Evolutionary conservation across 352 stramenopile species (phyloP).

Genomic region (Phytophthora niederhauseri): DNA sequence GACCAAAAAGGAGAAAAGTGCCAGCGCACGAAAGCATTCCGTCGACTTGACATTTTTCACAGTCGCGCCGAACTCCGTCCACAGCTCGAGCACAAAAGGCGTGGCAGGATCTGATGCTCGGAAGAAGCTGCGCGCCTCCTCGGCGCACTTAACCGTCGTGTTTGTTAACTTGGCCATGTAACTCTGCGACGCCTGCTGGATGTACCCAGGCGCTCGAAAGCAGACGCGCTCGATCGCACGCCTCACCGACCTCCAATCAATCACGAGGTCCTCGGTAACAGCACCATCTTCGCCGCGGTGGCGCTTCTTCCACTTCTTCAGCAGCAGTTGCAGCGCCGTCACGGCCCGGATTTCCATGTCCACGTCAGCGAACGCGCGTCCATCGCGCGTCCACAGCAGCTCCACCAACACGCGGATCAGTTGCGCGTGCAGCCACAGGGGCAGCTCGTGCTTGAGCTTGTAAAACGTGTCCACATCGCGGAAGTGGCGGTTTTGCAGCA

Average conservation of each 20-base stretch:
- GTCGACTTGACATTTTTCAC: conserved; percentile 57
- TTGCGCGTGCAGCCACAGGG: conserved; percentile 40
- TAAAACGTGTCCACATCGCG: conserved; percentile 61
- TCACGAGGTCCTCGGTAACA: conserved; percentile 29
- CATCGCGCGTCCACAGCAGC: conserved; percentile 55
- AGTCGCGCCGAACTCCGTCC: conserved; percentile 43
- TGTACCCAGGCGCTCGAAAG: conserved; percentile 43
- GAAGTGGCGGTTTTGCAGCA: conserved; percentile 66
- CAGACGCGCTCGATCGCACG: conserved; percentile 55
- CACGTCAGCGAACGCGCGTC: conserved; percentile 49
- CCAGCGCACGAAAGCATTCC: conserved; percentile 63
- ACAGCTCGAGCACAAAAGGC: conserved; percentile 54
- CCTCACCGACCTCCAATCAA: conserved; percentile 58
- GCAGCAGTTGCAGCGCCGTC: conserved; percentile 46
- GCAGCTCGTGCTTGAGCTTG: conserved; percentile 69
- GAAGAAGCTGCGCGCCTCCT: conserved; percentile 62
- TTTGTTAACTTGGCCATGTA: conserved; percentile 45
- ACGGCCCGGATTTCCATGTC: conserved; percentile 58
- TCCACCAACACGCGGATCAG: conserved; percentile 55
- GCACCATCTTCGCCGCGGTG: conserved; percentile 4
- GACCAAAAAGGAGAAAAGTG: conserved; percentile 67
- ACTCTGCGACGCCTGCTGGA: conserved; percentile 47
- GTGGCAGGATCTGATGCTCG: conserved; percentile 23
- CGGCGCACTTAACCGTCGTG: conserved; percentile 52
- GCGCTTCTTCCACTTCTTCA: conserved; percentile 62